phyloP scores from a whole-genome alignment of 768 basidiomycete genomes.

The Collybia sordida region DNA sequence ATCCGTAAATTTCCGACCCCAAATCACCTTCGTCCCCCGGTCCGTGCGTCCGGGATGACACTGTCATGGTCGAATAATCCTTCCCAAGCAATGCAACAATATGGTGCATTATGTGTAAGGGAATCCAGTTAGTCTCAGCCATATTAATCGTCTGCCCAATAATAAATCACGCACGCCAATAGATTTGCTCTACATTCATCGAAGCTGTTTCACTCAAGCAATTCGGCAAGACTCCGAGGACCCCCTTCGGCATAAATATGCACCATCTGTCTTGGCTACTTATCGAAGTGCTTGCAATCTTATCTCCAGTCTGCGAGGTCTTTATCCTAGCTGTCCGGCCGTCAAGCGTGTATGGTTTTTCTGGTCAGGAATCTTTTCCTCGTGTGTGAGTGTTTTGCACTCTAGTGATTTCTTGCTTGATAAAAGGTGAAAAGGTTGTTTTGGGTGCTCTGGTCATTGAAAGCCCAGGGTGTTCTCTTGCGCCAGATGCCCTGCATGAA shows the following conservation, averaged over 20 bases:
- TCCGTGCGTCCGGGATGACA: conserved; percentile 23
- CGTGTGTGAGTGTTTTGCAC: conserved; percentile 37
- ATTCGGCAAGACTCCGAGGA: conserved; percentile 38
- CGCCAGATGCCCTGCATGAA: conserved; percentile 36
- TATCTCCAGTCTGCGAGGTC: conserved; percentile 35
- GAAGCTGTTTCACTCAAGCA: conserved; percentile 49
- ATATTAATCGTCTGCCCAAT: not conserved
- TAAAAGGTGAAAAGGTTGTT: conserved; percentile 31
- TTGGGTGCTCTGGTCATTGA: conserved; percentile 46
- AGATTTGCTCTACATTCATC: conserved; percentile 48
- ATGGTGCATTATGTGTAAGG: conserved; percentile 34
- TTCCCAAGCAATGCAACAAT: conserved; percentile 43
- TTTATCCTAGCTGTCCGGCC: conserved; percentile 36
- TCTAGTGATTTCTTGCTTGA: not conserved
- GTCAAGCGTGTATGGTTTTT: conserved; percentile 44
- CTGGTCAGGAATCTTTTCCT: conserved; percentile 49
- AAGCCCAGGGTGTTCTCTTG: conserved; percentile 42
- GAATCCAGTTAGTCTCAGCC: conserved; percentile 43
- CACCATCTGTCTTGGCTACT: conserved; percentile 42
- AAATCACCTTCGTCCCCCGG: conserved; percentile 39
- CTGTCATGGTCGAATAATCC: conserved; percentile 40
- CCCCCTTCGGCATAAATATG: conserved; percentile 44
- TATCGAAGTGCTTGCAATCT: conserved; percentile 43
- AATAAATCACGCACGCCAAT: not conserved
- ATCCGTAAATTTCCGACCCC: conserved; percentile 53